These are phyloP conservation scores for Quercus ilex DNA, from an alignment of 306 rosid species.

Conservation along the genomic window DNA sequence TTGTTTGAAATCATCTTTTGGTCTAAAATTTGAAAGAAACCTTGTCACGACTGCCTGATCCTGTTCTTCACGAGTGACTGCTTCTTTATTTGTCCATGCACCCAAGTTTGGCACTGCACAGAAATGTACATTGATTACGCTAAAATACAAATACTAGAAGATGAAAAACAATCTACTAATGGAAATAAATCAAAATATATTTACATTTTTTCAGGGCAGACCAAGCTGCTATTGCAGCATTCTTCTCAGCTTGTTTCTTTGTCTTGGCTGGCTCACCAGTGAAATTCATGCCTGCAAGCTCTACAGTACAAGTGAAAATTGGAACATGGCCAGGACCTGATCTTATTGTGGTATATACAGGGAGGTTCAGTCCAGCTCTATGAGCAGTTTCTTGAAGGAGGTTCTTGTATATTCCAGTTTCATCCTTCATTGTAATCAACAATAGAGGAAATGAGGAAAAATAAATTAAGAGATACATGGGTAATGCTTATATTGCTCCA, in stretches of 20 bases:
- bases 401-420: slow-evolving; percentile 84
- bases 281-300: slow-evolving; percentile 74
- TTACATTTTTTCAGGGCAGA: slow-evolving; percentile 61
- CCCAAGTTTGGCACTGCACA: slow-evolving; percentile 24
- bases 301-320: slow-evolving; percentile 66
- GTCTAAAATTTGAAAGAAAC: slow-evolving; percentile 25
- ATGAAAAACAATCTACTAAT: neutral
- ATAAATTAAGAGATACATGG: neutral
- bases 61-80: slow-evolving; percentile 19
- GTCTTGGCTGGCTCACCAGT: slow-evolving; percentile 64
- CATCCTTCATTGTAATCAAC: slow-evolving; percentile 38
- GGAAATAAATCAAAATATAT: slow-evolving; percentile 14
- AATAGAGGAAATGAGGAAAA: neutral
- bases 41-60: slow-evolving; percentile 28
- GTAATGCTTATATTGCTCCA: neutral
- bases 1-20: slow-evolving; percentile 25
- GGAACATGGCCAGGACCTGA: slow-evolving; percentile 75
- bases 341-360: slow-evolving; percentile 65
- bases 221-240: slow-evolving; percentile 89
- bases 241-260: slow-evolving; percentile 88
- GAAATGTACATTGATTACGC: neutral
- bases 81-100: slow-evolving; percentile 11
- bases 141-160: neutral
- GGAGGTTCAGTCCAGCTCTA: slow-evolving; percentile 82
- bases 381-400: slow-evolving; percentile 92